phyloP scores from a whole-genome alignment of 2,329 filamentous ascomycete species.

The Claviceps monticola region DNA sequence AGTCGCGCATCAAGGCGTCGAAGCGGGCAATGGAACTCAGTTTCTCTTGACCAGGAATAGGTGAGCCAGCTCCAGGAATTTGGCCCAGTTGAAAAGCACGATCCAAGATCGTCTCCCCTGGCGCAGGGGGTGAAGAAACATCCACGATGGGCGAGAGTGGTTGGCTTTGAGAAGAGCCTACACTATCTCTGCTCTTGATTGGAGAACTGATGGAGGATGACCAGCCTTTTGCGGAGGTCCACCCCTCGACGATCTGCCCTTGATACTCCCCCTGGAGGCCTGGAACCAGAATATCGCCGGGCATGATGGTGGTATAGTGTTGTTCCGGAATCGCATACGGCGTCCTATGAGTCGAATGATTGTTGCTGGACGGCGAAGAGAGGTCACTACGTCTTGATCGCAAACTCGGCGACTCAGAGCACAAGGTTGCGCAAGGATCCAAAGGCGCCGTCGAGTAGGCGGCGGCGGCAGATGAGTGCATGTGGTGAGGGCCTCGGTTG shows the following conservation, averaged over 20 bases:
- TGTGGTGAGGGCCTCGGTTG: slow-evolving; percentile 29
- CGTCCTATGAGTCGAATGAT: slow-evolving; percentile 25
- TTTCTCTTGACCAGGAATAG: slow-evolving; percentile 44
- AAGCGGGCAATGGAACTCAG: slow-evolving; percentile 51
- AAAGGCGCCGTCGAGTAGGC: slow-evolving; percentile 31
- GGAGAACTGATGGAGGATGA: slow-evolving; percentile 46
- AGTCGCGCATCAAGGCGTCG: slow-evolving; percentile 50
- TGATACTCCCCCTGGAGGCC: slow-evolving; percentile 39
- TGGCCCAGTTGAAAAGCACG: slow-evolving; percentile 49
- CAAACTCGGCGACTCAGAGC: slow-evolving; percentile 45
- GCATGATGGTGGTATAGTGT: slow-evolving; percentile 37
- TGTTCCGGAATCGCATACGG: slow-evolving; percentile 27
- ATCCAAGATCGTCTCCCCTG: slow-evolving; percentile 53
- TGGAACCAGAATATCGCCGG: slow-evolving; percentile 43
- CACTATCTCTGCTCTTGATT: slow-evolving; percentile 37
- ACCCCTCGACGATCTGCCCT: slow-evolving; percentile 45
- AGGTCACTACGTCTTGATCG: slow-evolving; percentile 49
- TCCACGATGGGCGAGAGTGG: slow-evolving; percentile 21
- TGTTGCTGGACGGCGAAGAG: slow-evolving; percentile 41
- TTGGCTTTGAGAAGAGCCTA: slow-evolving; percentile 38
- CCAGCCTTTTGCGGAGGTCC: slow-evolving; percentile 45
- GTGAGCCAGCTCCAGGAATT: slow-evolving; percentile 45
- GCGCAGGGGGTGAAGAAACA: slow-evolving; percentile 36
- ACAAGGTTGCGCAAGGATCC: slow-evolving; percentile 37
- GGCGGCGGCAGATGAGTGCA: slow-evolving; percentile 33